Evolutionary conservation across 306 rosid genomes (phyloP).

Genomic region (Vigna trinervia): DNA sequence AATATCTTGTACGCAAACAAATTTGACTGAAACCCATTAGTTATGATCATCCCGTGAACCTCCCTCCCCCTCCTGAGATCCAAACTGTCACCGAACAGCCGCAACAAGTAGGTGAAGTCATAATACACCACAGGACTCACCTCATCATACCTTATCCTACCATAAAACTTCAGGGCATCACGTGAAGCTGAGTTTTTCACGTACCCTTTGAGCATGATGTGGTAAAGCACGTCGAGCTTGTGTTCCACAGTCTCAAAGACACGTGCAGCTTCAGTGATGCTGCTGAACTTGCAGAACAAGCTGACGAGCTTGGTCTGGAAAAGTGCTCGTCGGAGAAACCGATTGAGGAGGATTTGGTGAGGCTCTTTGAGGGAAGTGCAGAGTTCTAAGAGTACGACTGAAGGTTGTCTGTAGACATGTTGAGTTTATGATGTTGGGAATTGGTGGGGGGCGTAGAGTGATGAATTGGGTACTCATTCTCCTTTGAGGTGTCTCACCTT

Average conservation of each 20-base stretch:
- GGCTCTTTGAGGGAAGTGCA: conserved; percentile 74
- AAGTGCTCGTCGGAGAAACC: conserved; percentile 73
- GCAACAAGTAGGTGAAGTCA: conserved; percentile 79
- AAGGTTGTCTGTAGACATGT: conserved; percentile 83
- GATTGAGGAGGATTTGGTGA: conserved; percentile 73
- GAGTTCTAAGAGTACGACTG: conserved; percentile 81
- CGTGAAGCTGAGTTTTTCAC: conserved; percentile 63
- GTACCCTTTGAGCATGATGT: conserved; percentile 85
- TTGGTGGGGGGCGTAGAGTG: conserved; percentile 33
- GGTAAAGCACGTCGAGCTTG: conserved; percentile 82
- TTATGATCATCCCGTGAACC: conserved; percentile 76
- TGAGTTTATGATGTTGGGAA: conserved; percentile 36
- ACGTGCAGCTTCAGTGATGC: conserved; percentile 66
- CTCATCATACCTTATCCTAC: conserved; percentile 65
- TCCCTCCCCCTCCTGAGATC: conserved; percentile 76
- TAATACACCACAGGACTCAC: conserved; percentile 82
- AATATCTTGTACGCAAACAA: conserved; percentile 83
- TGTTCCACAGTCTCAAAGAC: conserved; percentile 68
- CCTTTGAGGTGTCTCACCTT: background rate
- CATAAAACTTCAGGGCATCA: conserved; percentile 58
- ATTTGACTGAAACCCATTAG: conserved; percentile 65
- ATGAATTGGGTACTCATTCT: conserved; percentile 61
- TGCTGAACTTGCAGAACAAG: conserved; percentile 74
- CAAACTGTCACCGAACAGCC: conserved; percentile 66
- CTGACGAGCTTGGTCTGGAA: conserved; percentile 90